Base-by-base conservation (phyloP, 352 stramenopile species). In the Globisporangium parvum region DNA sequence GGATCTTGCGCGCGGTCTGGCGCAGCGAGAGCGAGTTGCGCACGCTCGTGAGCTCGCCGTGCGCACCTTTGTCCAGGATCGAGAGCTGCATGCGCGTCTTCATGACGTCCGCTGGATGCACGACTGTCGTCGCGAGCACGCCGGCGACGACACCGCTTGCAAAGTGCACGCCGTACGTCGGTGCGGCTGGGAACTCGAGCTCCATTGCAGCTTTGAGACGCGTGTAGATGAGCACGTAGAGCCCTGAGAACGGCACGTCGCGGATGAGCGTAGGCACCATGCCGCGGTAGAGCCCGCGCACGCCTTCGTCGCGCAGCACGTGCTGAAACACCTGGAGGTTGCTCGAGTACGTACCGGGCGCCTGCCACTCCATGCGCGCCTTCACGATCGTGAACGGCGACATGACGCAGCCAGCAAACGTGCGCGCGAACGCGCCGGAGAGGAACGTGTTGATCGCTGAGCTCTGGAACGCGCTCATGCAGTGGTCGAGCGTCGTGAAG, bases 21-120 rank as follows among this genome's bases (percentile, higher is more conserved):
- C 73, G 75, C 47, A 94, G 49, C 4, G 63, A 76, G 24, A 91
- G 67, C 51, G 66, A 86, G 57, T 91, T 92, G 47, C 57, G 66
- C 21, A 82, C 62, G 4, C 55, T 72, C 10, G 56, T 47, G n/a
- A 73, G 17, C 44, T 76, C 61, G 0, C 63, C 60, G 2, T 66
- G 53, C 11, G 62, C 52, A 6, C 66, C 65, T 2, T 64, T 66
- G 51, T 71, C 66, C 50, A 88, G 63, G 45, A 90, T 90, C 24
- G 74, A 70, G 2, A 95, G 73, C 62, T 95, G 85, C 85, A 95
- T 95, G 54, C 85, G 81, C 51, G 85, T 95, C 70, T 95, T 95
- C 33, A 93, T 69, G 11, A 95, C 85, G 64, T 95, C 85, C 0
- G 82, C 81, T 3, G 85, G 85, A 59, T 95, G 85, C 40, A 92